A percentile compares a stretch with the other conserved stretches of the same genome.
phyloP scores from a whole-genome alignment of 805 yeast species.

The Ogataea haglerorum region DNA sequence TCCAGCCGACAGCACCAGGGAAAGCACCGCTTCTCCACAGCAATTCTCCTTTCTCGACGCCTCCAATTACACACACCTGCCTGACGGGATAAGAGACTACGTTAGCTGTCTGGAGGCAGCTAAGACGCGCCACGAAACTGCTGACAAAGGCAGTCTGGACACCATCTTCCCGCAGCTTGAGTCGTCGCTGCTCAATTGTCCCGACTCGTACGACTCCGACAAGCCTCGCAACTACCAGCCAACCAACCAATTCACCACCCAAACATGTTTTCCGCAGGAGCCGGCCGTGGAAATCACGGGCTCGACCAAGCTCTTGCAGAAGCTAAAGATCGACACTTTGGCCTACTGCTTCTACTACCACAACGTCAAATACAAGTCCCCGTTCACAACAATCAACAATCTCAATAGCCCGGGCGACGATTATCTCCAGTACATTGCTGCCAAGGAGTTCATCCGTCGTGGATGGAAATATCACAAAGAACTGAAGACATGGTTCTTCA shows the following conservation, averaged over 20 bases:
- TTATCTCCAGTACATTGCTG: slow-evolving; percentile 71
- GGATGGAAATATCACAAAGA: slow-evolving; percentile 81
- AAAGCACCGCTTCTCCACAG: slow-evolving; percentile 17
- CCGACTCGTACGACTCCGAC: slow-evolving; percentile 90
- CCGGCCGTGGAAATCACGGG: slow-evolving; percentile 66
- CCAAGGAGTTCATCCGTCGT: slow-evolving; percentile 70
- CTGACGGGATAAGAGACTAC: slow-evolving; percentile 26
- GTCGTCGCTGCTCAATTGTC: slow-evolving; percentile 80
- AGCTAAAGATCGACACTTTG: slow-evolving; percentile 81
- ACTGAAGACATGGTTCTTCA: slow-evolving; percentile 76
- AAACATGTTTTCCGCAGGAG: slow-evolving; percentile 85
- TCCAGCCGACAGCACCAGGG: slow-evolving; percentile 11
- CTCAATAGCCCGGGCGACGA: slow-evolving; percentile 38
- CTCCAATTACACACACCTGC: slow-evolving; percentile 25
- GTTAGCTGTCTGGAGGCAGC: slow-evolving; percentile 30
- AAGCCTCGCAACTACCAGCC: slow-evolving; percentile 73
- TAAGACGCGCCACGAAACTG: slow-evolving; percentile 43
- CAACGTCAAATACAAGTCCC: slow-evolving; percentile 30
- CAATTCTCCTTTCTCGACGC: slow-evolving; percentile 21
- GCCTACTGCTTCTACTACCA: slow-evolving; percentile 91
- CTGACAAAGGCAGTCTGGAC: slow-evolving; percentile 43
- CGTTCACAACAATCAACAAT: slow-evolving; percentile 23
- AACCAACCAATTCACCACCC: slow-evolving; percentile 81
- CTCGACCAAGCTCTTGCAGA: slow-evolving; percentile 57
- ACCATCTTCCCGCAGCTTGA: slow-evolving; percentile 61